Conservation (phyloP, 75 land plant species). For the Selaginella moellendorffii region DNA sequence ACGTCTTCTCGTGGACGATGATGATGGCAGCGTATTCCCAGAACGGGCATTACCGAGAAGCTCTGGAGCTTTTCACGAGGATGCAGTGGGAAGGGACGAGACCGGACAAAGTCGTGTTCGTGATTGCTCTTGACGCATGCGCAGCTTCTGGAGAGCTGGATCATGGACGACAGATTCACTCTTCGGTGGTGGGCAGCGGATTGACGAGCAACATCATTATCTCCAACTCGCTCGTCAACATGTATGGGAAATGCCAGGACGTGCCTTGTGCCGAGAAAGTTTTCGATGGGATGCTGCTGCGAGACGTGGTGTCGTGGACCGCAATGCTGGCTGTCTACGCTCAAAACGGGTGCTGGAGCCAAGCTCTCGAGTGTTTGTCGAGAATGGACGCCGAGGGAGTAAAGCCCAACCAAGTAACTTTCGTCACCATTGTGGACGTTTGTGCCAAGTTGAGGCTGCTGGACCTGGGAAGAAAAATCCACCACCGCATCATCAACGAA, state of each 20-base stretch:
- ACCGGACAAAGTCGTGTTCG: constrained; percentile 20
- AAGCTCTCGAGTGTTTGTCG: too few relatives aligned
- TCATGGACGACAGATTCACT: constrained; percentile 23
- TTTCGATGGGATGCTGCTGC: too few relatives aligned
- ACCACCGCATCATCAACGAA: constrained; percentile 5
- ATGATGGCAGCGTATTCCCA: constrained; percentile 14
- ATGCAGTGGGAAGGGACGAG: constrained; percentile 1
- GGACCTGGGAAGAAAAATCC: constrained; percentile 12
- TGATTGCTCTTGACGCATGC: constrained; percentile 13
- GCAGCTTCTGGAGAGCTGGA: constrained; percentile 8
- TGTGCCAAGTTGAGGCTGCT: constrained; percentile 15
- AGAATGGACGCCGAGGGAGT: constrained; percentile 19
- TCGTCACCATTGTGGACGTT: constrained; percentile 14
- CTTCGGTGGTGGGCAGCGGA: neutral
- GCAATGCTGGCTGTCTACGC: too few relatives aligned
- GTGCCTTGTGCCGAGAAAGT: too few relatives aligned
- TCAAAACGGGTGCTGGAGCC: too few relatives aligned
- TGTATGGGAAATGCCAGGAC: too few relatives aligned
- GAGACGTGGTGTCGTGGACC: too few relatives aligned
- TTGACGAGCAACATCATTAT: constrained; percentile 4
- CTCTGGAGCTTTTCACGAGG: constrained; percentile 3
- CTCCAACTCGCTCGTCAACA: constrained; percentile 9
- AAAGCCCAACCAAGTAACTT: constrained; percentile 9
- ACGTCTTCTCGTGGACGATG: constrained; percentile 18
- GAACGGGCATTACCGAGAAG: constrained; percentile 16